A percentile compares a stretch with the other conserved stretches of the same genome.
Evolutionary conservation across 352 stramenopile genomes (phyloP).

Genomic region (Plasmopara muralis): DNA sequence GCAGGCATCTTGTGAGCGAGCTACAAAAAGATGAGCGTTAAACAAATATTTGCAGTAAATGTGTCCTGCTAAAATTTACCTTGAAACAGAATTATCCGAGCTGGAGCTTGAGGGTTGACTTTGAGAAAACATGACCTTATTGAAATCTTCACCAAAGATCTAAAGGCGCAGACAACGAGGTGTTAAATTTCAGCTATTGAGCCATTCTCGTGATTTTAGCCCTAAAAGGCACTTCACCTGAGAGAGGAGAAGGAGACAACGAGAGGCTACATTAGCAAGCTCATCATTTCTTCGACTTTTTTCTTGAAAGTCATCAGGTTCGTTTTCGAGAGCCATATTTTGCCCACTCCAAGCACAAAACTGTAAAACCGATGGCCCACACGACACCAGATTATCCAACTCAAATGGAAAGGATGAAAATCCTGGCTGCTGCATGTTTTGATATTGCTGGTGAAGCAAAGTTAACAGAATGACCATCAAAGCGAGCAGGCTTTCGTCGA

Average conservation of each 20-base stretch:
- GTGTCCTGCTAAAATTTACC: slow-evolving; percentile 13
- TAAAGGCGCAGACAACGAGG: slow-evolving; percentile 7
- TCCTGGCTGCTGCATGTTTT: slow-evolving; percentile 14
- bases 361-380: slow-evolving; percentile 27
- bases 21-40: slow-evolving; percentile 8
- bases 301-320: background rate
- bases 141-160: slow-evolving; percentile 57
- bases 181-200: background rate
- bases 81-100: slow-evolving; percentile 11
- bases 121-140: slow-evolving; percentile 40
- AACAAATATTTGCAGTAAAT: background rate
- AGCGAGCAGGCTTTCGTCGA: slow-evolving; percentile 17
- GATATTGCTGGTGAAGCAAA: slow-evolving; percentile 34
- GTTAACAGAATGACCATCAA: slow-evolving; percentile 30
- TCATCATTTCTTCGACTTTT: slow-evolving; percentile 4
- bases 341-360: slow-evolving; percentile 24
- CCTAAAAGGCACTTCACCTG: slow-evolving; percentile 27
- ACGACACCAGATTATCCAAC: slow-evolving; percentile 27
- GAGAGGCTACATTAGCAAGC: slow-evolving; percentile 36
- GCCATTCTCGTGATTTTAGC: no score
- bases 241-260: slow-evolving; percentile 52
- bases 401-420: slow-evolving; percentile 3
- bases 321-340: slow-evolving; percentile 1
- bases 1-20: slow-evolving; percentile 23
- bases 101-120: slow-evolving; percentile 2